Percentiles rank a stretch among this genome's conserved stretches.
Conservation (phyloP, 257 asterid genomes). For the Orobanche coerulescens region DNA sequence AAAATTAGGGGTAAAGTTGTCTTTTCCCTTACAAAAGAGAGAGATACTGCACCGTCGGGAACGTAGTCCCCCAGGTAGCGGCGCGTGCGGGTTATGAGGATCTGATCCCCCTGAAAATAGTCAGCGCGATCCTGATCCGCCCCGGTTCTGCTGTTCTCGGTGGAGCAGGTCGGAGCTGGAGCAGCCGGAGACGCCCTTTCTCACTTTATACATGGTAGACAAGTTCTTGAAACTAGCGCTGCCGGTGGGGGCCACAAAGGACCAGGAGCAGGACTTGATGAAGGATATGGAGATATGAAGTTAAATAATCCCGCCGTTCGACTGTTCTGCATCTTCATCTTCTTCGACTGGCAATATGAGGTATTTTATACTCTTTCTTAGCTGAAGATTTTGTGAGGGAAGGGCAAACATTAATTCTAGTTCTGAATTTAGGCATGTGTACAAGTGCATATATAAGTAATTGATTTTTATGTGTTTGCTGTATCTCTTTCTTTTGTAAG, state of each 20-base stretch:
- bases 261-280: constrained; percentile 49
- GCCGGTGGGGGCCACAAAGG: constrained; percentile 56
- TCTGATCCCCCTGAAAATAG: constrained; percentile 25
- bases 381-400: too few relatives aligned
- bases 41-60: constrained; percentile 68
- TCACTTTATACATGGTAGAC: constrained; percentile 54
- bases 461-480: too few relatives aligned
- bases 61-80: constrained; percentile 54
- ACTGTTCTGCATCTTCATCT: too few relatives aligned
- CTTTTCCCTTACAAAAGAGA: too few relatives aligned
- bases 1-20: too few relatives aligned
- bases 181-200: constrained; percentile 46
- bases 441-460: too few relatives aligned
- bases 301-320: too few relatives aligned
- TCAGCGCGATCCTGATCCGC: constrained; percentile 54
- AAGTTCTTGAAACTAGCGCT: constrained; percentile 41
- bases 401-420: too few relatives aligned
- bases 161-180: constrained; percentile 64
- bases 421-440: too few relatives aligned
- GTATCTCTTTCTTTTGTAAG: too few relatives aligned
- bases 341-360: too few relatives aligned
- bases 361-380: too few relatives aligned
- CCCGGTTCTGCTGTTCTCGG: constrained; percentile 39
- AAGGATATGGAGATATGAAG: constrained; percentile 32
- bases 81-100: constrained; percentile 34